These are phyloP conservation scores for Lasiosphaeria ovina DNA, from an alignment of 495 filamentous ascomycete species.

Conservation along the genomic window DNA sequence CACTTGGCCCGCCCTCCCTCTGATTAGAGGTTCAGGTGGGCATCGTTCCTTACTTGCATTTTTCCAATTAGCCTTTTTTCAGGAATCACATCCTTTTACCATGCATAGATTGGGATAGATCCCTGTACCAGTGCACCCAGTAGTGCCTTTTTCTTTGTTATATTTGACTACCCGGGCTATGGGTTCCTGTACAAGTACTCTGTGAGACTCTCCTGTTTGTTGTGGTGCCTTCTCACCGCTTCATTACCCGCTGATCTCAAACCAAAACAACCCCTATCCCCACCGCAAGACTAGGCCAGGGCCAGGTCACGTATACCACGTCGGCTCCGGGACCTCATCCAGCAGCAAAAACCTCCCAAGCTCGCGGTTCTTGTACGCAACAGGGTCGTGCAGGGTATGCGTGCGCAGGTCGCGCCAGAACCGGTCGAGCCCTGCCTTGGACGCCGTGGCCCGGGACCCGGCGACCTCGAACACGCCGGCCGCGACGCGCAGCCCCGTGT, in stretches of 20 bases:
- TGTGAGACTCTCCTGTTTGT: too few relatives aligned
- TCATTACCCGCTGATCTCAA: background rate
- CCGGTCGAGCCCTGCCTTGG: constrained; percentile 55
- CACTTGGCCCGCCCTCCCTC: too few relatives aligned
- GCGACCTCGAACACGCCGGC: constrained; percentile 60
- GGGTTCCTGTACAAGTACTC: too few relatives aligned
- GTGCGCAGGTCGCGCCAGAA: constrained; percentile 62
- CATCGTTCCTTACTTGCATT: too few relatives aligned
- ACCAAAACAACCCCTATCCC: background rate
- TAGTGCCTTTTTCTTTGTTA: too few relatives aligned
- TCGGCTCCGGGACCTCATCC: constrained; percentile 51
- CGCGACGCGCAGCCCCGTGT: constrained; percentile 54
- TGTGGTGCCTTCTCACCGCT: too few relatives aligned
- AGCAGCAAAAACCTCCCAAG: constrained; percentile 53
- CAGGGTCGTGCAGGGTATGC: constrained; percentile 61
- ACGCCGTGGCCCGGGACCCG: constrained; percentile 51
- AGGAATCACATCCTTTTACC: too few relatives aligned
- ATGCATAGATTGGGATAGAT: too few relatives aligned
- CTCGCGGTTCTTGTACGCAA: constrained; percentile 61
- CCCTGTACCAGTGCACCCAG: too few relatives aligned
- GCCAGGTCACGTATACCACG: constrained; percentile 54
- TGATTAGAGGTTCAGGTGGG: too few relatives aligned
- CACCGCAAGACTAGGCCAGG: background rate
- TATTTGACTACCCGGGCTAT: too few relatives aligned
- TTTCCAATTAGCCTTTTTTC: too few relatives aligned